These are phyloP conservation scores for Daldinia grandis DNA, from an alignment of 495 filamentous ascomycete genomes.

Conservation along the genomic window DNA sequence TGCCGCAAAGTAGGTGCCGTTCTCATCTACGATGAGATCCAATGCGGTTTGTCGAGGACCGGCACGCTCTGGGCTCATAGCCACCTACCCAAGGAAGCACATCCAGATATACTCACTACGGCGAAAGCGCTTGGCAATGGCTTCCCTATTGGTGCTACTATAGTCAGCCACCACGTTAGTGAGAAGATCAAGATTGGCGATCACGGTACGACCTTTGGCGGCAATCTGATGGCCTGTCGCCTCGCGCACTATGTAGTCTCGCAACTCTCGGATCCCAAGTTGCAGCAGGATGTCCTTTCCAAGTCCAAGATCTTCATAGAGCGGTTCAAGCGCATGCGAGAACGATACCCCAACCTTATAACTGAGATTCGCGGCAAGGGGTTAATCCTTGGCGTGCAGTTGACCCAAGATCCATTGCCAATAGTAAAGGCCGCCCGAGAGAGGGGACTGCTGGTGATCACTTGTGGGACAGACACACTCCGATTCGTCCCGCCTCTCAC, in stretches of 20 bases:
- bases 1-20: constrained; percentile 90
- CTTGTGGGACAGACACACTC: constrained; percentile 86
- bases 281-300: constrained; percentile 69
- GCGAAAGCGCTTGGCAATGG: constrained; percentile 98
- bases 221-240: constrained; percentile 87
- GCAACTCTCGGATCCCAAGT: constrained; percentile 69
- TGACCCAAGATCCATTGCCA: constrained; percentile 71
- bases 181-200: constrained; percentile 90
- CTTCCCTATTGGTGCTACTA: constrained; percentile 90
- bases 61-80: constrained; percentile 89
- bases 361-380: constrained; percentile 83
- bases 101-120: constrained; percentile 92
- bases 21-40: constrained; percentile 95
- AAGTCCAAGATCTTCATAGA: constrained; percentile 72
- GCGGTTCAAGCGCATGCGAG: constrained; percentile 68
- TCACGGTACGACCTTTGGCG: constrained; percentile 96
- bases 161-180: constrained; percentile 79
- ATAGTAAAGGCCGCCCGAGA: constrained; percentile 87
- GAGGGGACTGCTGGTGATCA: constrained; percentile 88
- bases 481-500: constrained; percentile 85
- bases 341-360: constrained; percentile 75
- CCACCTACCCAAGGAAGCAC: constrained; percentile 74
- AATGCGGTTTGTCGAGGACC: constrained; percentile 89
- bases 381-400: constrained; percentile 84
- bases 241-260: constrained; percentile 83